Percentiles rank a stretch among this genome's conserved stretches.
Evolutionary conservation across 2,329 filamentous ascomycete species (phyloP).

Genomic region (Aspergillus novofumigatus): DNA sequence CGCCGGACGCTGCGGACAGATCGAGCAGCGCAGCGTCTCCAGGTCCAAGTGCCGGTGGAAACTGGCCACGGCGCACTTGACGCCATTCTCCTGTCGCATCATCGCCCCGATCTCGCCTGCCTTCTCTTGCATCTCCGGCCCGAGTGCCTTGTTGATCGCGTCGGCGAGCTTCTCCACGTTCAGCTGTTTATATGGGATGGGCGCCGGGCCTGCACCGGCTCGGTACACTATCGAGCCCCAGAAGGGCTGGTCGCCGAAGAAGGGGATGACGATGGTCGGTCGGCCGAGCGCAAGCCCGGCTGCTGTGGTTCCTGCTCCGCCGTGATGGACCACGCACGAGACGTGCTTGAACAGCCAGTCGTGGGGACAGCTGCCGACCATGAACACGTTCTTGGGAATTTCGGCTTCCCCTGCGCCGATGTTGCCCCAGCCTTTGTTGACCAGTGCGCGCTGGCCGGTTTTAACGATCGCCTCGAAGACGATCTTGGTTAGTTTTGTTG

Average conservation of each 20-base stretch:
- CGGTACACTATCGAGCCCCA: constrained; percentile 74
- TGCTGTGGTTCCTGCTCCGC: constrained; percentile 82
- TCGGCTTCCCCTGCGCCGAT: constrained; percentile 67
- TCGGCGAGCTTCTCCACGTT: constrained; percentile 63
- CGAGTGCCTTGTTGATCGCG: constrained; percentile 59
- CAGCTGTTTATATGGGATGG: constrained; percentile 65
- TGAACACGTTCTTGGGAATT: constrained; percentile 72
- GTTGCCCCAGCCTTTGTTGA: constrained; percentile 86
- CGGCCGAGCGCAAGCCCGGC: constrained; percentile 77
- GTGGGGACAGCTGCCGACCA: constrained; percentile 80
- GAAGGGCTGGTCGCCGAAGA: constrained; percentile 82
- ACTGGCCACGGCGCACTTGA: constrained; percentile 59
- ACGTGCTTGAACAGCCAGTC: constrained; percentile 85
- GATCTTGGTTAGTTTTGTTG: constrained; percentile 63
- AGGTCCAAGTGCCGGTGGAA: constrained; percentile 69
- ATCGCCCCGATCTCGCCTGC: constrained; percentile 57
- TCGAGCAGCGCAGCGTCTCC: constrained; percentile 63
- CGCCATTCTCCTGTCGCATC: constrained; percentile 63
- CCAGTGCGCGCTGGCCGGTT: constrained; percentile 69
- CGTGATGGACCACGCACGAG: constrained; percentile 79
- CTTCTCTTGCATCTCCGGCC: constrained; percentile 56
- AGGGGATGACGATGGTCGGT: constrained; percentile 78
- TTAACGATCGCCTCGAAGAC: constrained; percentile 68
- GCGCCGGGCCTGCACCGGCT: constrained; percentile 67
- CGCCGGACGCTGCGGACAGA: constrained; percentile 65